Base-by-base conservation (phyloP, 495 filamentous ascomycete species). In the Cercophora scortea region DNA sequence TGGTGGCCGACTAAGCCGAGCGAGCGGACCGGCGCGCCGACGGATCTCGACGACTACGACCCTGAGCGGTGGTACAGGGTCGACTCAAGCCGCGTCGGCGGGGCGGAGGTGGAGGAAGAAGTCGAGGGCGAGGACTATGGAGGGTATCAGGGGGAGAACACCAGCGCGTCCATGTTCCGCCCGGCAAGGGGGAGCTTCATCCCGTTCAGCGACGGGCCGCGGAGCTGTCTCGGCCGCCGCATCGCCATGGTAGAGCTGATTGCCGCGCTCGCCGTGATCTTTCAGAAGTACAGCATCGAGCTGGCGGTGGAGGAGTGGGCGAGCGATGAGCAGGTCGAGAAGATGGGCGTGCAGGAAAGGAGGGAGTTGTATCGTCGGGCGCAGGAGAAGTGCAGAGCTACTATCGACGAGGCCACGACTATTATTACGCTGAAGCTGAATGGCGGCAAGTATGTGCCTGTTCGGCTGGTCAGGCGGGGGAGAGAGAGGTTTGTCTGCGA, bases 191-290 rank as follows among this genome's bases (percentile, higher is more conserved):
- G 86, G 2, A 73, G 81, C 2, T 90, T 76, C 58, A 68, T 90
- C 12, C 84, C 89, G 0, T 92, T 90, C 66, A 83, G 80, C 45
- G 86, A 88, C 25, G 87, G 89, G 2, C 70, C 77, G 34, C 76
- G 81, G 52, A 80, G 83, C 55, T 93, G 85, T 69, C 75, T 82
- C 56, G 88, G 77, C 53, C 76, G 79, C 49, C 78, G 79, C 57
- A 88, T 92, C 56, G 87, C 88, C 12, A 85, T 90, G 67, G 88
- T 90, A 55, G 86, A 93, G 62, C 71, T 87, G 42, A 71, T 81
- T 33, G 85, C 84, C 0, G 85, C 81, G 51, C 72, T 93, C 49
- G 77, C 84, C 1, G 75, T 80, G 9, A 67, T 90, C 8, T 85
- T 89, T 51, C 72, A 77, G 49, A 66, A 75, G 34, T 85, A 82